Conservation (phyloP, 495 filamentous ascomycete species). For the Trypethelium eluteriae region DNA sequence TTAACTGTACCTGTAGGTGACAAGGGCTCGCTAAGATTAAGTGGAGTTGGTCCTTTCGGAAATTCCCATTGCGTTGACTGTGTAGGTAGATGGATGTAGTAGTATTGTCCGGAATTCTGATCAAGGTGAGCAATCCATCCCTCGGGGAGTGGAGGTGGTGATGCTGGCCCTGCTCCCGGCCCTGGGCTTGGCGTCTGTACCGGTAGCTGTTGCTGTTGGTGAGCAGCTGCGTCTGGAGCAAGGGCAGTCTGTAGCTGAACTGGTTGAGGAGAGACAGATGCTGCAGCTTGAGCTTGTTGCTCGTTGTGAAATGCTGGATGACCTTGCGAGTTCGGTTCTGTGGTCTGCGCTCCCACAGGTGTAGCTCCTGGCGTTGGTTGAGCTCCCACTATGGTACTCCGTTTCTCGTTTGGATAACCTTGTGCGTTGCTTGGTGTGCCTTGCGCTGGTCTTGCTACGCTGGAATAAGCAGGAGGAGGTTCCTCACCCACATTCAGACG, state of each 20-base stretch:
- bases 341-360: slow-evolving; percentile 21
- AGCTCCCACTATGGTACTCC: slow-evolving; percentile 17
- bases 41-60: slow-evolving; percentile 80
- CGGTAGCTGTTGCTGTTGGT: slow-evolving; percentile 30
- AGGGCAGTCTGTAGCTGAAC: slow-evolving; percentile 35
- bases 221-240: slow-evolving; percentile 12
- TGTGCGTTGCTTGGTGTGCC: slow-evolving; percentile 40
- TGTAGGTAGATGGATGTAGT: slow-evolving; percentile 94
- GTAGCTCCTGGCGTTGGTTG: slow-evolving; percentile 14
- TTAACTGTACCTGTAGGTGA: slow-evolving; percentile 64
- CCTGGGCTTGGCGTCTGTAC: slow-evolving; percentile 36
- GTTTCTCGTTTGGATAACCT: slow-evolving; percentile 75
- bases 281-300: slow-evolving; percentile 33
- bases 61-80: slow-evolving; percentile 99
- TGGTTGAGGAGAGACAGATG: slow-evolving; percentile 22
- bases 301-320: slow-evolving; percentile 91
- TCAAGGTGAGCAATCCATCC: slow-evolving; percentile 98
- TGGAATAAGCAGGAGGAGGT: slow-evolving; percentile 88
- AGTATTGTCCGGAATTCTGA: slow-evolving; percentile 91
- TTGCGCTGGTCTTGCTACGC: slow-evolving; percentile 43
- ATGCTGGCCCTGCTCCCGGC: slow-evolving; percentile 58
- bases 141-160: slow-evolving; percentile 87
- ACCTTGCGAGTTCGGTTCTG: slow-evolving; percentile 45
- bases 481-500: slow-evolving; percentile 76
- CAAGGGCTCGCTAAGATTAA: slow-evolving; percentile 71